Evolutionary conservation across 495 filamentous ascomycete genomes (phyloP).

Genomic region (Acidiella bohemica): DNA sequence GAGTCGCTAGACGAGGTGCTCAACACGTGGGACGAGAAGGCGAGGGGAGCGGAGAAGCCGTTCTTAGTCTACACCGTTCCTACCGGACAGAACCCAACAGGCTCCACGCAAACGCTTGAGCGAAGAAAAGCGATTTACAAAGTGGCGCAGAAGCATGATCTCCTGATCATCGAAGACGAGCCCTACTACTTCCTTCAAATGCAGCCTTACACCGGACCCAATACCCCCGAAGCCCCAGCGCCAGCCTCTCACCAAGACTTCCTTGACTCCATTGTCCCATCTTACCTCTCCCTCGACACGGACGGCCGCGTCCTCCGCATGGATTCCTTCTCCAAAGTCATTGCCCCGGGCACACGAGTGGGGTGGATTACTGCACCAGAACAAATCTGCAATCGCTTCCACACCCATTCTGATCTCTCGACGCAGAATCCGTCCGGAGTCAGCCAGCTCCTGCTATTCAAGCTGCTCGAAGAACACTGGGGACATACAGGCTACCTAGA

Average conservation of each 20-base stretch:
- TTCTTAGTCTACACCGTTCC: constrained; percentile 70
- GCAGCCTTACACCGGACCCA: constrained; percentile 56
- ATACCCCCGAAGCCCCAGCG: constrained; percentile 37
- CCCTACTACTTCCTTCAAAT: constrained; percentile 97
- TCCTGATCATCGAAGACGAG: constrained; percentile 87
- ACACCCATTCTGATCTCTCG: constrained; percentile 61
- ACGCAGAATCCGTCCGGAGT: constrained; percentile 75
- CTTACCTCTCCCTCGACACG: constrained; percentile 46
- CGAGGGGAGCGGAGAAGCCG: constrained; percentile 52
- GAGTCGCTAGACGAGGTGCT: constrained; percentile 52
- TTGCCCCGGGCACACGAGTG: constrained; percentile 46
- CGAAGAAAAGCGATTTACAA: constrained; percentile 60
- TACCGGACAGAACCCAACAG: constrained; percentile 85
- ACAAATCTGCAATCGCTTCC: constrained; percentile 68
- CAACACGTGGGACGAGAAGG: constrained; percentile 47
- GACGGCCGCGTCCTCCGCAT: constrained; percentile 57
- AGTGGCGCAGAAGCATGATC: constrained; percentile 65
- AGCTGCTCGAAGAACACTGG: constrained; percentile 87
- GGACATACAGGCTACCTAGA: constrained; percentile 81
- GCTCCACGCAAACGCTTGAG: constrained; percentile 56
- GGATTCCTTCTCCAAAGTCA: constrained; percentile 57
- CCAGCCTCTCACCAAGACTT: constrained; percentile 46
- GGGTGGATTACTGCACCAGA: constrained; percentile 64
- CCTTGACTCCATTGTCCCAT: constrained; percentile 46
- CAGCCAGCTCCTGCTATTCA: constrained; percentile 69